Evolutionary conservation across 208 protist genomes (phyloP), one percentile per base, ranked within the genome.

Genomic region (Crithidia brevicula): DNA sequence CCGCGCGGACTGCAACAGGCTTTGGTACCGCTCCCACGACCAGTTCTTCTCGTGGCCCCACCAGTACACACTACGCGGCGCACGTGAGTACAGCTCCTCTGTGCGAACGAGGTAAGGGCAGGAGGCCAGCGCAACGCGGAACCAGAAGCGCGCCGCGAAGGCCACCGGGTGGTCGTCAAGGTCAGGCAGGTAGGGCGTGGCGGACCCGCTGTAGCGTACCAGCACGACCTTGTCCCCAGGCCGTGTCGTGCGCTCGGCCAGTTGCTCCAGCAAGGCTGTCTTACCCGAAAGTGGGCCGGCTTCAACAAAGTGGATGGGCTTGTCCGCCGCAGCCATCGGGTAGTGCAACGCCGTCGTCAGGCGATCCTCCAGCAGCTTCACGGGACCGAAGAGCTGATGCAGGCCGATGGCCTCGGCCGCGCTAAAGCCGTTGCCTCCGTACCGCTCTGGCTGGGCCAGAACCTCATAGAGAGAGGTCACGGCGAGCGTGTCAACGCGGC

Each of bases 91-190:
- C 46, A 95, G 81, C 51, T 88, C 82, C 53, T 95, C 86, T 10
- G 81, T 86, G 45, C 81, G 83, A n/a, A 92, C 74, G 36, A 92
- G 69, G 49, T 81, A 92, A 0, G 89, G 89, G 42, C 83, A 88
- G 18, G 79, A 88, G 4, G 86, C 77, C 16, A 95, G 77, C 23
- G 84, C 89, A 4, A 87, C 89, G 63, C 89, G 86, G 25, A 95
- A 95, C 89, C 89, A 95, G 47, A 95, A 91, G 28, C 89, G 84
- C 0, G 89, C 42, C 1, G 89, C 62, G 59, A 95, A 92, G 42
- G 89, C 86, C 11, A 92, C 52, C 6, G 89, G 89, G 60, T 95
- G 83, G 67, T 95, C 89, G 46, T 95, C 89, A 33, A 95, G 59
- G 53, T 89, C 89, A 0, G 89, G 79, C 15, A 87, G 60, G 78